phyloP scores from a whole-genome alignment of 768 basidiomycete genomes.

The Tephrocybe sp. region DNA sequence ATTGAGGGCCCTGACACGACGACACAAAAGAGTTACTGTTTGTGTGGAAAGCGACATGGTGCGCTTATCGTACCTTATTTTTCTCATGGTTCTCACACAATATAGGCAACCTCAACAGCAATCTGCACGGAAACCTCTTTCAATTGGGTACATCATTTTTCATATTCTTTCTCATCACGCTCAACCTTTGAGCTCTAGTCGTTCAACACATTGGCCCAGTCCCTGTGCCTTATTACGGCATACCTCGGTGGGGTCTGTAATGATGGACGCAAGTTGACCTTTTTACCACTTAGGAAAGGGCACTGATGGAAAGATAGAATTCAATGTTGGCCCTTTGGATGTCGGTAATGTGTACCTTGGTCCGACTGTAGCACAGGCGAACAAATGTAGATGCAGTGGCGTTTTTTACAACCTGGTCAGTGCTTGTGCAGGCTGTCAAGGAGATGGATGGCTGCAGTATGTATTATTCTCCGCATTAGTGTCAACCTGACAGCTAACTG shows the following conservation, averaged over 20 bases:
- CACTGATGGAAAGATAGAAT: conserved; percentile 25
- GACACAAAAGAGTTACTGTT: not conserved
- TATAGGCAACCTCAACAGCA: conserved; percentile 20
- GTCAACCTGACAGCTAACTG: not conserved
- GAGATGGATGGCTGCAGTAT: conserved; percentile 30
- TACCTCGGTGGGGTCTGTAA: conserved; percentile 41
- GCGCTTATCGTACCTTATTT: not conserved
- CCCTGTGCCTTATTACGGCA: conserved; percentile 43
- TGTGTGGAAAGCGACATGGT: conserved; percentile 15
- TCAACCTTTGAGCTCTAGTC: conserved; percentile 27
- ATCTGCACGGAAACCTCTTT: conserved; percentile 11
- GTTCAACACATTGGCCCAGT: conserved; percentile 37
- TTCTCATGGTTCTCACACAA: not conserved
- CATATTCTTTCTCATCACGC: not conserved
- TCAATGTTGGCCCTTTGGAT: conserved; percentile 32
- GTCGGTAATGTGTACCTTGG: conserved; percentile 35
- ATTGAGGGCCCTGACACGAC: not conserved
- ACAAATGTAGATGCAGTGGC: conserved; percentile 49
- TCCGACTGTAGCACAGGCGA: conserved; percentile 31
- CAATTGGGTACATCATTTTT: conserved; percentile 5
- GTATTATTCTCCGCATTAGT: conserved; percentile 11
- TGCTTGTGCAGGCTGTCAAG: conserved; percentile 54
- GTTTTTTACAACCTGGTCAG: conserved; percentile 53
- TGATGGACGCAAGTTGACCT: conserved; percentile 29
- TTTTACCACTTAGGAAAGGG: not conserved